Conservation (phyloP, 441 rosid species). For the Euphorbia corollata region DNA sequence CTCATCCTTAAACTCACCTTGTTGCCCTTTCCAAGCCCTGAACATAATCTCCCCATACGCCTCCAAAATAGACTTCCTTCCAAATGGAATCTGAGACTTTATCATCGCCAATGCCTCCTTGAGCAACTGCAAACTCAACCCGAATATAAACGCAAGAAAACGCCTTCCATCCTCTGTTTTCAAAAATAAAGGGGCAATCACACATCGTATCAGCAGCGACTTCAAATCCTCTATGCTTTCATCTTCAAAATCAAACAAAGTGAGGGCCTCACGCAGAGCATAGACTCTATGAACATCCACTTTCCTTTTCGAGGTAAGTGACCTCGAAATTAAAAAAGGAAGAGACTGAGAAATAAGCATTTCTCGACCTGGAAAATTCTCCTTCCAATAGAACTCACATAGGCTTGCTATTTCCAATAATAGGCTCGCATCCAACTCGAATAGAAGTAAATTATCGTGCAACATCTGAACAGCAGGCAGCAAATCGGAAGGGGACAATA, state of each 20-base stretch:
- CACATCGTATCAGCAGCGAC: conserved; percentile 62
- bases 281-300: conserved; percentile 79
- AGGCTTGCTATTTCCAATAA: conserved; percentile 51
- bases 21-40: conserved; percentile 76
- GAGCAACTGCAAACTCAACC: conserved; percentile 64
- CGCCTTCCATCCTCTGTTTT: conserved; percentile 82
- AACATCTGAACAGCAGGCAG: conserved; percentile 48
- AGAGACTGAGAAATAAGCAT: conserved; percentile 65
- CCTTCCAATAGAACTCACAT: conserved; percentile 86
- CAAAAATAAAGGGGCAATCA: conserved; percentile 66
- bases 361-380: conserved; percentile 42
- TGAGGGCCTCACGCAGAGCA: conserved; percentile 63
- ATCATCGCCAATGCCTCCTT: conserved; percentile 79
- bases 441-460: conserved; percentile 57
- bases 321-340: conserved; percentile 68
- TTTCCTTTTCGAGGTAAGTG: conserved; percentile 74
- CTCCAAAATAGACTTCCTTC: conserved; percentile 78
- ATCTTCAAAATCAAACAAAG: conserved; percentile 74
- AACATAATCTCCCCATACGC: conserved; percentile 69
- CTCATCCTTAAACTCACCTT: conserved; percentile 50
- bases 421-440: conserved; percentile 59
- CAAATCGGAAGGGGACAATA: conserved; percentile 39
- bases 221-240: conserved; percentile 83
- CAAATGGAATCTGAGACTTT: conserved; percentile 73
- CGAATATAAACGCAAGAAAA: conserved; percentile 64